phyloP scores from a whole-genome alignment of 2,329 filamentous ascomycete genomes.

The Talaromyces sp. region DNA sequence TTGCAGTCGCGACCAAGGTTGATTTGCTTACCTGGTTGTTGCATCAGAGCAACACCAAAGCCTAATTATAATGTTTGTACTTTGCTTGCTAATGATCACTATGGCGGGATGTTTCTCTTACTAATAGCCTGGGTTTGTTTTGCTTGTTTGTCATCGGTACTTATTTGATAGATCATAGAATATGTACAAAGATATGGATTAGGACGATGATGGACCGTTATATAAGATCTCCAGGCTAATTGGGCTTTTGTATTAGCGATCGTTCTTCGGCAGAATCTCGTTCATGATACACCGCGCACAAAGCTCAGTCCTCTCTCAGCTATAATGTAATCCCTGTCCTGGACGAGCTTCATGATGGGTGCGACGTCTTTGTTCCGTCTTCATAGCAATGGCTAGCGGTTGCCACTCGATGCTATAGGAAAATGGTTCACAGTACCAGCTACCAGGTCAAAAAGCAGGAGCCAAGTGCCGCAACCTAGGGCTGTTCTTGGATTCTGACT shows the following conservation, averaged over 20 bases:
- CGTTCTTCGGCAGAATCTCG: neutral
- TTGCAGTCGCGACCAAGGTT: conserved; percentile 93
- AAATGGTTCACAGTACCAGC: too few species aligned
- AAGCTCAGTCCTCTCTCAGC: neutral
- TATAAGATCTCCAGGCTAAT: neutral
- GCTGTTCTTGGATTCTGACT: neutral
- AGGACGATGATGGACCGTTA: neutral
- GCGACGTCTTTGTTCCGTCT: neutral
- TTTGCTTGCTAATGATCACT: neutral
- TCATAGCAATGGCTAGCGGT: neutral
- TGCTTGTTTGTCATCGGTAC: neutral
- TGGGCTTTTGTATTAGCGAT: neutral
- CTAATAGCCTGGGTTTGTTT: neutral
- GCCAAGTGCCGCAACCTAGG: neutral
- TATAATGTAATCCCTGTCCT: neutral
- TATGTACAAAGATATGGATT: neutral
- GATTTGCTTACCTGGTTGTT: conserved; percentile 92
- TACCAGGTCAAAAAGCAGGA: neutral
- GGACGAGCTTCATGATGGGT: too few species aligned
- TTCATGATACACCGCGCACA: neutral
- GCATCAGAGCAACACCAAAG: conserved; percentile 15
- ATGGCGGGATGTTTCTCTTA: neutral
- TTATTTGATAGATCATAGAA: neutral
- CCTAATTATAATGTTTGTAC: neutral
- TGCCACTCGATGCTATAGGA: neutral